Base-by-base conservation (phyloP, 2,329 filamentous ascomycete genomes). In the Sporothrix globosa region DNA sequence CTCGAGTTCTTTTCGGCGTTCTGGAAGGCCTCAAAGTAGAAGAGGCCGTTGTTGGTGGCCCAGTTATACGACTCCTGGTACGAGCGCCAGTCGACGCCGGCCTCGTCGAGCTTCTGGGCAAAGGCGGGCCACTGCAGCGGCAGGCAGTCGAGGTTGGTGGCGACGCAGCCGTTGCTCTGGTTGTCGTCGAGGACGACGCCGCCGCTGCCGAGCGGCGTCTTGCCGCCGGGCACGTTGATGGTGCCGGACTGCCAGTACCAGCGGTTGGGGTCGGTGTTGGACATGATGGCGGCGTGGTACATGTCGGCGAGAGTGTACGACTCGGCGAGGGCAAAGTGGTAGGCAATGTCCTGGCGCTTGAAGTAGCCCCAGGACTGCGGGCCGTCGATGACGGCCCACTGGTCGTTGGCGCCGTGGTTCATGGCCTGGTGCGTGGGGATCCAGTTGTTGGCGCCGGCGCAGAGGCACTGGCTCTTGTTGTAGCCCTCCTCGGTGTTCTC, bases 271-370 rank as follows among this genome's bases (percentile, higher is more conserved):
- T 84, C 83, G 0, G 84, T 86, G 2, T 83, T 80, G 3, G 82
- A 82, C 60, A 83, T 81, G 72, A 84, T 79, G 19, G 79, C 77
- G 73, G 84, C 82, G 52, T 75, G 83, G 72, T 86, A 86, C 82
- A 85, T 85, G 74, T 86, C 84, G 30, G 80, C 84, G 17, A 84
- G 76, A 0, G 84, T 87, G 82, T 83, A 87, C 9, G 81, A 83
- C 73, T 87, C 85, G 4, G 84, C 85, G 74, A 87, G 82, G 30
- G 82, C 81, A 75, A 83, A 87, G 48, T 87, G 85, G 46, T 85
- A 82, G 0, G 85, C 84, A 34, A 87, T 80, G 73, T 87, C 85
- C 11, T 80, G 74, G 44, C 84, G 78, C 69, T 82, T 84, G 73
- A 81, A 81, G 75, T 86, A 85, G 0, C 81, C 84, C 84, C 83